Percentiles rank a stretch among this genome's conserved stretches.
Conservation (phyloP, 257 asterid genomes). For the Forsythia viridissima region DNA sequence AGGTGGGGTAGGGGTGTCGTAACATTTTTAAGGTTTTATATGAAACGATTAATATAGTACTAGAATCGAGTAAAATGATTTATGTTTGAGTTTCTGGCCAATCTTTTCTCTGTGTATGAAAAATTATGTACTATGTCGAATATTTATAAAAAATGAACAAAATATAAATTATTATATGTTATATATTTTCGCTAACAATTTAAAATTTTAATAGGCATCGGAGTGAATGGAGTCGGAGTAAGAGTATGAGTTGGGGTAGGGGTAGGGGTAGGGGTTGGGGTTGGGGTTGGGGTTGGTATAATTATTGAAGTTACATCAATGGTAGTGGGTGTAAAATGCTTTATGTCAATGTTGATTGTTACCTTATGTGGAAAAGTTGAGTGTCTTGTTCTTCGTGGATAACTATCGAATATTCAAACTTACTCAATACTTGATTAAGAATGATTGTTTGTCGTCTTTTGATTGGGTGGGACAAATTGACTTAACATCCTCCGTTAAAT, state of each 20-base stretch:
- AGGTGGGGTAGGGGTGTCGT: too few species aligned
- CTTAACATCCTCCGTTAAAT: background rate
- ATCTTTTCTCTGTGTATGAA: background rate
- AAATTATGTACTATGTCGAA: background rate
- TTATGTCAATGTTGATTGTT: background rate
- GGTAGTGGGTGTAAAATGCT: background rate
- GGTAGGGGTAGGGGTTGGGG: too few species aligned
- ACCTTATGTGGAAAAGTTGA: background rate
- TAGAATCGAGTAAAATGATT: too few species aligned
- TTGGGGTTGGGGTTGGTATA: too few species aligned
- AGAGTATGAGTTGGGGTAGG: too few species aligned
- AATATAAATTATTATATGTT: too few species aligned
- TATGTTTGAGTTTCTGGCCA: too few species aligned
- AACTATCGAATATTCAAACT: background rate
- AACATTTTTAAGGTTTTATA: too few species aligned
- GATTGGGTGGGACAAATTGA: background rate
- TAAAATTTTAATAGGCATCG: too few species aligned
- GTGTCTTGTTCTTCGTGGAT: constrained; percentile 4
- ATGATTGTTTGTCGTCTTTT: background rate
- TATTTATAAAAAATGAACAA: background rate
- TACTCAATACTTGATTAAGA: background rate
- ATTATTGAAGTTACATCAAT: background rate
- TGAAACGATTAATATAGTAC: too few species aligned
- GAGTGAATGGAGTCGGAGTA: too few species aligned
- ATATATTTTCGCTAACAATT: too few species aligned